Evolutionary conservation across 2,329 filamentous ascomycete species (phyloP), one percentile per base, ranked within the genome.

Genomic region (Colletotrichum cereale): DNA sequence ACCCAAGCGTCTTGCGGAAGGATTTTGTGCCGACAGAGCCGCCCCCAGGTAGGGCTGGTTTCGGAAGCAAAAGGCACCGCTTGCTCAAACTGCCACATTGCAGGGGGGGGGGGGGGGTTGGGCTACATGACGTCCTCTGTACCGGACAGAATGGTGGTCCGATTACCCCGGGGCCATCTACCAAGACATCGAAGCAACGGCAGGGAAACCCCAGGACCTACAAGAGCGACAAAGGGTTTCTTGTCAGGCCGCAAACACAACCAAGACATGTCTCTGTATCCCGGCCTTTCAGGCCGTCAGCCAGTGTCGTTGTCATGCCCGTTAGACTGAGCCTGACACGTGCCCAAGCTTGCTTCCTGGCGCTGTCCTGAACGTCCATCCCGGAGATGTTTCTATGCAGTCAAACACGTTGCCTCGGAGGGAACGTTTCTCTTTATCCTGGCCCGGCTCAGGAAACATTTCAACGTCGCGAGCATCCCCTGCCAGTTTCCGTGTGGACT

Each of bases 1-100:
- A 63, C 68, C 68, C 68, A 63, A 71, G 68, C 68, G 65, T 50
- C 31, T 16, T 31, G 63, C 68, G 68, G 65, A 71, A 68, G 18
- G 44, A 40, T 34, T 12, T 34, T 67, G 31, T n/a, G 58, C 68
- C 68, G 68, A 68, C 29, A 60, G 68, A 68, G 67, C 38, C 24
- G 48, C 5, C 24, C 34, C 16, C 24, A 63, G 52, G 50, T 67
- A 67, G 64, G 64, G 50, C 64, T 67, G 50, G 57, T 67, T 67
- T 71, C 68, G 64, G 67, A 42, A 57, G 14, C 34, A 62, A 36
- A 50, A 57, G 47, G 65, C 53, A 44, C 44, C 68, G 44, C 44
- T 57, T 42, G 38, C 36, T 57, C 64, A 47, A 60, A 63, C 57
- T 36, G 63, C 29, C 29, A 53, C 31, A 50, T 63, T 55, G 42